Evolutionary conservation across 2,329 filamentous ascomycete species (phyloP).

Genomic region (Aspergillus quadricinctus): DNA sequence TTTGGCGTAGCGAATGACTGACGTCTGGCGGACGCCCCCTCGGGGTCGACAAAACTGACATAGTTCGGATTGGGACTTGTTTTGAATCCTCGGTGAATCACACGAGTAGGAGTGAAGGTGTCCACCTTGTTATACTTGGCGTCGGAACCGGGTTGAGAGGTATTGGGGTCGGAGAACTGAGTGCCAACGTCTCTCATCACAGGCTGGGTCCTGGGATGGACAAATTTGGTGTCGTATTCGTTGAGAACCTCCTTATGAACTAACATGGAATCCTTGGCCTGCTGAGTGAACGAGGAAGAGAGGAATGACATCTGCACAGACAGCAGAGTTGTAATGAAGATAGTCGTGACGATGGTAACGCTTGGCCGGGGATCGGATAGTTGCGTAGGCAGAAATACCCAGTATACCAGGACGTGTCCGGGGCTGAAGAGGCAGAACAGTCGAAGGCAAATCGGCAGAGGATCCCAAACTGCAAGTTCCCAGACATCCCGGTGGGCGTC

Average conservation of each 20-base stretch:
- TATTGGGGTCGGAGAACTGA: slow-evolving; percentile 58
- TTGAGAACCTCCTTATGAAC: slow-evolving; percentile 89
- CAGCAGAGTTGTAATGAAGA: slow-evolving; percentile 70
- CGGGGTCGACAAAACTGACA: slow-evolving; percentile 65
- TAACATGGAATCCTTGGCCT: slow-evolving; percentile 76
- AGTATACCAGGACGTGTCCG: slow-evolving; percentile 86
- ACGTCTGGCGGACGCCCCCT: slow-evolving; percentile 44
- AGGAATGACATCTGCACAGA: slow-evolving; percentile 73
- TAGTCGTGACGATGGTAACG: slow-evolving; percentile 75
- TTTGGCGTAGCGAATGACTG: slow-evolving; percentile 41
- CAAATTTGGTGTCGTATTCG: slow-evolving; percentile 94
- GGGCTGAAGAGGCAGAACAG: slow-evolving; percentile 91
- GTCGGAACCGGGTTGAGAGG: slow-evolving; percentile 35
- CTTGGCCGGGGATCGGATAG: slow-evolving; percentile 75
- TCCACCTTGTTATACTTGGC: slow-evolving; percentile 53
- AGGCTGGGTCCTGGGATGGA: slow-evolving; percentile 82
- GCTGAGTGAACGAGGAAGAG: slow-evolving; percentile 70
- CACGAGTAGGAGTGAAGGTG: slow-evolving; percentile 57
- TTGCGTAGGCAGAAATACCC: slow-evolving; percentile 76
- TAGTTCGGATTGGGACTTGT: slow-evolving; percentile 83
- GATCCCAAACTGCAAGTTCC: slow-evolving; percentile 93
- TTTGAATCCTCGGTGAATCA: slow-evolving; percentile 71
- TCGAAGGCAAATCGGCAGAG: slow-evolving; percentile 73
- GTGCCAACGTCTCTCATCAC: slow-evolving; percentile 73
- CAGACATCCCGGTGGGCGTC: slow-evolving; percentile 76